Evolutionary conservation across 768 basidiomycete species (phyloP).

Genomic region (Podaxis sp.): DNA sequence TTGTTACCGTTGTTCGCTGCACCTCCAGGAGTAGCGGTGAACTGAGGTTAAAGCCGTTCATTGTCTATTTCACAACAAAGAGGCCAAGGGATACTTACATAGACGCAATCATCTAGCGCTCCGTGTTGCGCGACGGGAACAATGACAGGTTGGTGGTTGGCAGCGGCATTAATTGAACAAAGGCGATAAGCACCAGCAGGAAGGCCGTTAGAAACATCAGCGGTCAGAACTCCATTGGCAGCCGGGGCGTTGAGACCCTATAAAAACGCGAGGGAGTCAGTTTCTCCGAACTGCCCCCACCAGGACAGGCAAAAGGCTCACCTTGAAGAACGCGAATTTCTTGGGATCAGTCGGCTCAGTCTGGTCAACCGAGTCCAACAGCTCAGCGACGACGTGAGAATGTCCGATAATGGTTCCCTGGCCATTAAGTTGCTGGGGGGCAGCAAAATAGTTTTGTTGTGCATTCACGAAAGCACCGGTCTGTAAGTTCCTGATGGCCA

Average conservation of each 20-base stretch:
- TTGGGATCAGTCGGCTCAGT: slow-evolving; percentile 49
- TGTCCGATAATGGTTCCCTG: slow-evolving; percentile 55
- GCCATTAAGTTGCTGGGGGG: slow-evolving; percentile 53
- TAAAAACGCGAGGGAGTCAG: background rate
- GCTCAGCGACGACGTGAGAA: slow-evolving; percentile 59
- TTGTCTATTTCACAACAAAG: background rate
- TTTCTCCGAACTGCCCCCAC: background rate
- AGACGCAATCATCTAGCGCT: slow-evolving; percentile 56
- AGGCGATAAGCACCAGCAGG: slow-evolving; percentile 55
- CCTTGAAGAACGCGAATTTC: slow-evolving; percentile 59
- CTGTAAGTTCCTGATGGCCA: slow-evolving; percentile 45
- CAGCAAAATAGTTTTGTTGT: slow-evolving; percentile 52
- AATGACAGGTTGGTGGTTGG: slow-evolving; percentile 56
- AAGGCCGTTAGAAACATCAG: slow-evolving; percentile 50
- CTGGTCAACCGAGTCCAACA: slow-evolving; percentile 39
- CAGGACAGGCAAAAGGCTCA: background rate
- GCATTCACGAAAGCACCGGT: slow-evolving; percentile 62
- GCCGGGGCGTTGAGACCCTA: slow-evolving; percentile 40
- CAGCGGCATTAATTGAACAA: slow-evolving; percentile 48
- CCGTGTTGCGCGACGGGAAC: slow-evolving; percentile 59
- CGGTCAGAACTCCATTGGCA: slow-evolving; percentile 43
- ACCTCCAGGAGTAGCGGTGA: slow-evolving; percentile 26
- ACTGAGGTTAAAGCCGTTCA: slow-evolving; percentile 22
- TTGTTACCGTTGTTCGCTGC: slow-evolving; percentile 18
- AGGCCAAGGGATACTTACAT: slow-evolving; percentile 38